Evolutionary conservation across 2,329 filamentous ascomycete species (phyloP).

Genomic region (Boeremia exigua): DNA sequence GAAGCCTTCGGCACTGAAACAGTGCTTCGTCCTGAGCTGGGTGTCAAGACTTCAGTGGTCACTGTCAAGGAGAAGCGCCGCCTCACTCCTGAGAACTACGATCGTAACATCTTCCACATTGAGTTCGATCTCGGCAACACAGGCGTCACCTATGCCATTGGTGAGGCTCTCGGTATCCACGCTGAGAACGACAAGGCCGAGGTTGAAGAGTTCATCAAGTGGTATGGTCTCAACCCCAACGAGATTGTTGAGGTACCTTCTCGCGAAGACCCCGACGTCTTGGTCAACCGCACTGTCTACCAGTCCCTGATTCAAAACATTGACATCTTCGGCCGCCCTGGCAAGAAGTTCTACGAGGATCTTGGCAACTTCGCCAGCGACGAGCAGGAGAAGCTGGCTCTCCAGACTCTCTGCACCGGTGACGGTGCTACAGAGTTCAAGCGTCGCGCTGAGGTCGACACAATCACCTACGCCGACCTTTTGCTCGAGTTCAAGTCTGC

Average conservation of each 20-base stretch:
- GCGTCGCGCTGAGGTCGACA: slow-evolving; percentile 87
- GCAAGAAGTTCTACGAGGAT: slow-evolving; percentile 96
- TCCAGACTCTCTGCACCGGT: slow-evolving; percentile 72
- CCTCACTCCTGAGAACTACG: slow-evolving; percentile 85
- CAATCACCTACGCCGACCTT: slow-evolving; percentile 87
- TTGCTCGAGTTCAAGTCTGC: slow-evolving; percentile 89
- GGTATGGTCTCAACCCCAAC: slow-evolving; percentile 82
- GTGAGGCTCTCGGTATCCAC: slow-evolving; percentile 95
- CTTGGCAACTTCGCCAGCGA: slow-evolving; percentile 86
- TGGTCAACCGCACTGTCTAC: slow-evolving; percentile 91
- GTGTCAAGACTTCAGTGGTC: slow-evolving; percentile 84
- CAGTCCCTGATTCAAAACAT: slow-evolving; percentile 91
- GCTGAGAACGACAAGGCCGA: slow-evolving; percentile 86
- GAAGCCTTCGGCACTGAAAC: slow-evolving; percentile 83
- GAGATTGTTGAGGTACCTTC: slow-evolving; percentile 91
- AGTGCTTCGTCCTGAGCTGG: slow-evolving; percentile 81
- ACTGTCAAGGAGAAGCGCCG: slow-evolving; percentile 95
- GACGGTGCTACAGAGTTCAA: slow-evolving; percentile 92
- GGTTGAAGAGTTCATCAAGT: slow-evolving; percentile 84
- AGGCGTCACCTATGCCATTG: slow-evolving; percentile 94
- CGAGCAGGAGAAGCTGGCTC: slow-evolving; percentile 79
- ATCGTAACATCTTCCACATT: slow-evolving; percentile 99
- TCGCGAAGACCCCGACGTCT: slow-evolving; percentile 73
- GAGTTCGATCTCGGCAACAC: slow-evolving; percentile 95
- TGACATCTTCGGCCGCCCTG: slow-evolving; percentile 95